These are phyloP conservation scores for Taphrina wiesneri DNA, from an alignment of 1,139 yeast genomes.

Conservation along the genomic window DNA sequence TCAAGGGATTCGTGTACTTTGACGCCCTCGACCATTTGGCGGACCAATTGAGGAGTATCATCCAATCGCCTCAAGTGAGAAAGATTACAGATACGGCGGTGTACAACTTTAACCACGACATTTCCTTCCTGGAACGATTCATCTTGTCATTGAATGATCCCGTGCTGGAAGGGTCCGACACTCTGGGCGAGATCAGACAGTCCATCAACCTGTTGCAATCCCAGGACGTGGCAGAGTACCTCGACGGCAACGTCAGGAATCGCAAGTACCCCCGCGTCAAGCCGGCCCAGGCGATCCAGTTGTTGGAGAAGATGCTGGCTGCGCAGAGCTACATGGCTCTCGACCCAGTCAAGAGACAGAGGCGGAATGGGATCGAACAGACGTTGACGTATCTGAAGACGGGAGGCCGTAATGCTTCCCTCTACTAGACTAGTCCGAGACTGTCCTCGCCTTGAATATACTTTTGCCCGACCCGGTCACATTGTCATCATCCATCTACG, in stretches of 20 bases:
- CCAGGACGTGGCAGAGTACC: conserved; percentile 56
- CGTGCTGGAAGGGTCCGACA: conserved; percentile 43
- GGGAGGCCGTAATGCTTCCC: conserved; percentile 9
- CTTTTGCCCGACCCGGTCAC: not conserved
- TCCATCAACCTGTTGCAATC: conserved; percentile 58
- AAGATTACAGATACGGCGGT: conserved; percentile 53
- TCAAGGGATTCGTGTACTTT: conserved; percentile 75
- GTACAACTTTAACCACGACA: conserved; percentile 62
- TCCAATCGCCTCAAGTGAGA: conserved; percentile 53
- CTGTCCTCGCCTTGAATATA: not conserved
- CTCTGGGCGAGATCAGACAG: conserved; percentile 63
- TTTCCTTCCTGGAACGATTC: conserved; percentile 59
- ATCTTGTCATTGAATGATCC: conserved; percentile 50
- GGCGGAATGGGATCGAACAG: conserved; percentile 19
- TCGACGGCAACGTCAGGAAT: conserved; percentile 57
- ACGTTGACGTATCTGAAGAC: conserved; percentile 11
- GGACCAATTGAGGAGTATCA: conserved; percentile 59
- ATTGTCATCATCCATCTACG: not conserved
- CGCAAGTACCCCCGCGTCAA: conserved; percentile 62
- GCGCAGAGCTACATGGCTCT: conserved; percentile 28
- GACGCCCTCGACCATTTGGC: conserved; percentile 86
- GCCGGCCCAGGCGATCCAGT: conserved; percentile 57
- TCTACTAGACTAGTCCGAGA: too few relatives aligned
- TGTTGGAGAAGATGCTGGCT: conserved; percentile 51
- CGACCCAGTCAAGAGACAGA: conserved; percentile 1